A percentile compares a stretch with the other conserved stretches of the same genome.
phyloP scores from a whole-genome alignment of 2,329 filamentous ascomycete species.

The Paecilomyces dactylethromorphus region DNA sequence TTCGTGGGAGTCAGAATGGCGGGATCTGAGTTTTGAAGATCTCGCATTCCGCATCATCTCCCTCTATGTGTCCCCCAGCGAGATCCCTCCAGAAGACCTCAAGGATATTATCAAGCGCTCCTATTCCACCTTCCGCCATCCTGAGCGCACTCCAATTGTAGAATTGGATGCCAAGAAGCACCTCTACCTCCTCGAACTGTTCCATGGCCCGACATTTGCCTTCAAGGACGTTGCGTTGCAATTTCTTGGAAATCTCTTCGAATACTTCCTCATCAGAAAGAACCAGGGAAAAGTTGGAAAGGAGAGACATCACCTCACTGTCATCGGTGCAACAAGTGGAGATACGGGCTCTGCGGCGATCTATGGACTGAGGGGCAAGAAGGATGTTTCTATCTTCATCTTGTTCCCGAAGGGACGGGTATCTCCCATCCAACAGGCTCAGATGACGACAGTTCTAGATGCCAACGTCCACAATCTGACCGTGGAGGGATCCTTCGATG shows the following conservation, averaged over 20 bases:
- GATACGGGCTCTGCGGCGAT: slow-evolving; percentile 92
- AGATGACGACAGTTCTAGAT: slow-evolving; percentile 94
- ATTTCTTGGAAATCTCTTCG: slow-evolving; percentile 85
- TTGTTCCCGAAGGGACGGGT: slow-evolving; percentile 87
- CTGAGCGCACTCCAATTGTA: slow-evolving; percentile 71
- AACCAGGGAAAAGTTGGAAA: slow-evolving; percentile 37
- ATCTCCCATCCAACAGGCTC: slow-evolving; percentile 85
- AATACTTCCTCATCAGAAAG: slow-evolving; percentile 41
- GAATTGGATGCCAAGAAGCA: slow-evolving; percentile 66
- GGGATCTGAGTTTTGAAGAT: slow-evolving; percentile 69
- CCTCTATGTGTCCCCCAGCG: slow-evolving; percentile 75
- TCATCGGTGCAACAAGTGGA: slow-evolving; percentile 79
- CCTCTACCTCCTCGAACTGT: slow-evolving; percentile 83
- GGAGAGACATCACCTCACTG: slow-evolving; percentile 73
- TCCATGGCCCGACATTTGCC: slow-evolving; percentile 90
- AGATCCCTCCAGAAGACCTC: slow-evolving; percentile 75
- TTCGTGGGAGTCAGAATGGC: slow-evolving; percentile 66
- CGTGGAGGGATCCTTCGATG: slow-evolving; percentile 87
- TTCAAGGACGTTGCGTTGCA: slow-evolving; percentile 96
- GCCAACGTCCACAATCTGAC: slow-evolving; percentile 87
- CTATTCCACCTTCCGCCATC: slow-evolving; percentile 80
- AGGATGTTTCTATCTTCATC: slow-evolving; percentile 95
- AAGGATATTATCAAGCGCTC: slow-evolving; percentile 75
- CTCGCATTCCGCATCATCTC: slow-evolving; percentile 79
- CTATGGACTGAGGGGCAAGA: slow-evolving; percentile 89